Evolutionary conservation across 2,329 filamentous ascomycete genomes (phyloP).

Genomic region (Diaporthe batatas): DNA sequence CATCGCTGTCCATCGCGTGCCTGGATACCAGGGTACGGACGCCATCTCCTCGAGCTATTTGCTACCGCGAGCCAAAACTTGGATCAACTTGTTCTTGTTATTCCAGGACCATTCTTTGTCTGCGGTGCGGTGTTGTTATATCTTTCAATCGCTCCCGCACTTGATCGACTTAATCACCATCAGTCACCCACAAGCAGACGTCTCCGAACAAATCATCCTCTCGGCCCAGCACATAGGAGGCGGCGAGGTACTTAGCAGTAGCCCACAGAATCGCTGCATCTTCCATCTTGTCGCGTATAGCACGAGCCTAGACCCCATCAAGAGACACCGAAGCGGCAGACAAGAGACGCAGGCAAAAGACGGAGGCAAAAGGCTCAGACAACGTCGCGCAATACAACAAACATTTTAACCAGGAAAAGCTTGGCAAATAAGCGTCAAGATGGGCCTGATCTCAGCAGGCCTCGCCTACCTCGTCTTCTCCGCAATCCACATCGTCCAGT

Average conservation of each 20-base stretch:
- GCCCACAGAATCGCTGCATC: neutral
- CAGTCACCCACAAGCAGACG: neutral
- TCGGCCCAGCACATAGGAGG: neutral
- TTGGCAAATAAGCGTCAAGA: conserved; percentile 46
- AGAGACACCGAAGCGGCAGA: neutral
- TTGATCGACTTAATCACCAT: neutral
- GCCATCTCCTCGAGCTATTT: neutral
- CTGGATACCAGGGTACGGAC: neutral
- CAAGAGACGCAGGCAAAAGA: neutral
- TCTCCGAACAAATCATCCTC: neutral
- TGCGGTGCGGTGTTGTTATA: neutral
- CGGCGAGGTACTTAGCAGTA: neutral
- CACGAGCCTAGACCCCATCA: neutral
- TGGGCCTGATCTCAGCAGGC: conserved; percentile 61
- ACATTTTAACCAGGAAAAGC: neutral
- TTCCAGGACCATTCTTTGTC: conserved; percentile 6
- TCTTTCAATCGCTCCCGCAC: neutral
- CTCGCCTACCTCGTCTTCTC: conserved; percentile 68
- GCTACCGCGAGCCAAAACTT: neutral
- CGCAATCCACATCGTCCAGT: conserved; percentile 79
- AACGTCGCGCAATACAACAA: neutral
- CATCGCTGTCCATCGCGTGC: conserved; percentile 30
- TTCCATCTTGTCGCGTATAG: too few relatives aligned
- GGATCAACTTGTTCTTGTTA: conserved; percentile 1
- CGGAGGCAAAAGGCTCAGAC: neutral